Evolutionary conservation across 2,329 filamentous ascomycete genomes (phyloP).

Genomic region (Cyphellophora europaea): DNA sequence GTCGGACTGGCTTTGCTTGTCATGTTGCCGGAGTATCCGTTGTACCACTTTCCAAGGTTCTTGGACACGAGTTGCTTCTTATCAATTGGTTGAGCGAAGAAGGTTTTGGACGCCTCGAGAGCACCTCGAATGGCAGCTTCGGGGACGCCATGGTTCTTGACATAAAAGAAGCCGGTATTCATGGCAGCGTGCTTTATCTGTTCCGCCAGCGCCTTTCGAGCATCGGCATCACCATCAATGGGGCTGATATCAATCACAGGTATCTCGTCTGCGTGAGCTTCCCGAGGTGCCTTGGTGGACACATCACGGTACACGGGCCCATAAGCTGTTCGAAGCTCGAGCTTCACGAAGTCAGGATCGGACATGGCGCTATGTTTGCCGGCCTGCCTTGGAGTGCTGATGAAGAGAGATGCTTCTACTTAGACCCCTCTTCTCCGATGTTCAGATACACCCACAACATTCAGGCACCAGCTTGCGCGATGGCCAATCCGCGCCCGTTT

Average conservation of each 20-base stretch:
- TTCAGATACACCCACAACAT: too few species aligned
- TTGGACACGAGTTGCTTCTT: conserved; percentile 38
- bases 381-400: too few species aligned
- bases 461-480: too few species aligned
- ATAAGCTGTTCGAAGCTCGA: conserved; percentile 36
- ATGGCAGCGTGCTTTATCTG: conserved; percentile 38
- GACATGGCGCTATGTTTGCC: too few species aligned
- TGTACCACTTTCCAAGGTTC: conserved; percentile 32
- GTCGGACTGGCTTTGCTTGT: conserved; percentile 8
- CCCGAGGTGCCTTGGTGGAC: conserved; percentile 30
- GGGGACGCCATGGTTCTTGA: conserved; percentile 37
- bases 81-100: conserved; percentile 36
- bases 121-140: conserved; percentile 31
- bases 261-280: conserved; percentile 36
- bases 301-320: conserved; percentile 37
- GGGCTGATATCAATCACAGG: conserved; percentile 44
- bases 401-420: too few species aligned
- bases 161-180: conserved; percentile 40
- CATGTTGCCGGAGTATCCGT: conserved; percentile 9
- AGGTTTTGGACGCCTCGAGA: conserved; percentile 32
- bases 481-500: too few species aligned
- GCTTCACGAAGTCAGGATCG: conserved; percentile 21
- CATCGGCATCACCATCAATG: conserved; percentile 26
- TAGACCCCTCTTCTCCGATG: too few species aligned
- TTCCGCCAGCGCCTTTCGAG: conserved; percentile 31